These are phyloP conservation scores for Tuber microsphaerosporum DNA, from an alignment of 495 filamentous ascomycete genomes.

Conservation along the genomic window DNA sequence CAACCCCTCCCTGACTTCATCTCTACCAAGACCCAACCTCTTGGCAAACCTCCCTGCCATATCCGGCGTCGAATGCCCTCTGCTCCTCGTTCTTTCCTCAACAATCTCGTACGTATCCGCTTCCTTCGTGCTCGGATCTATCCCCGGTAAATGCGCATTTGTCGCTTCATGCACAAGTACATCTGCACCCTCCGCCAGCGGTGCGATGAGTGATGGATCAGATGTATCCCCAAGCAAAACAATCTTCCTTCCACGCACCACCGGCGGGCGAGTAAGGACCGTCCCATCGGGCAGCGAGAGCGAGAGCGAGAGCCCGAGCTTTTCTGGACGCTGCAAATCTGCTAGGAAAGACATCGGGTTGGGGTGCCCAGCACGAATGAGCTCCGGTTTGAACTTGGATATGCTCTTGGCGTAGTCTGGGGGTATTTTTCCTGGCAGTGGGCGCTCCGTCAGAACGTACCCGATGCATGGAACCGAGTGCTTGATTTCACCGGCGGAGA, in stretches of 20 bases:
- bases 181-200: constrained; percentile 22
- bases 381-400: constrained; percentile 9
- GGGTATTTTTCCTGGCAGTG: constrained; percentile 28
- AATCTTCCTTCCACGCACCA: constrained; percentile 24
- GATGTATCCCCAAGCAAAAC: constrained; percentile 32
- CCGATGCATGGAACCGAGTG: constrained; percentile 33
- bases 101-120: constrained; percentile 22
- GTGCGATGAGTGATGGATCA: constrained; percentile 28
- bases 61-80: constrained; percentile 37
- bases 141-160: constrained; percentile 28
- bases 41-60: constrained; percentile 36
- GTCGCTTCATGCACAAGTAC: constrained; percentile 37
- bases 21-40: constrained; percentile 18
- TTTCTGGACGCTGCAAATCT: constrained; percentile 16
- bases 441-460: constrained; percentile 26
- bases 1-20: constrained; percentile 7
- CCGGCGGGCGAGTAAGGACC: constrained; percentile 13
- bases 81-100: constrained; percentile 18
- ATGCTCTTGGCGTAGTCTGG: constrained; percentile 20
- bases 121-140: constrained; percentile 29
- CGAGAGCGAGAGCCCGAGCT: constrained; percentile 12
- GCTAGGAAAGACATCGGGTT: constrained; percentile 32
- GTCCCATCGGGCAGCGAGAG: constrained; percentile 32
- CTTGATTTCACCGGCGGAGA: constrained; percentile 27
- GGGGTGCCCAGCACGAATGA: constrained; percentile 12